Base-by-base conservation (phyloP, 352 stramenopile genomes). In the Poterioochromonas sp. region DNA sequence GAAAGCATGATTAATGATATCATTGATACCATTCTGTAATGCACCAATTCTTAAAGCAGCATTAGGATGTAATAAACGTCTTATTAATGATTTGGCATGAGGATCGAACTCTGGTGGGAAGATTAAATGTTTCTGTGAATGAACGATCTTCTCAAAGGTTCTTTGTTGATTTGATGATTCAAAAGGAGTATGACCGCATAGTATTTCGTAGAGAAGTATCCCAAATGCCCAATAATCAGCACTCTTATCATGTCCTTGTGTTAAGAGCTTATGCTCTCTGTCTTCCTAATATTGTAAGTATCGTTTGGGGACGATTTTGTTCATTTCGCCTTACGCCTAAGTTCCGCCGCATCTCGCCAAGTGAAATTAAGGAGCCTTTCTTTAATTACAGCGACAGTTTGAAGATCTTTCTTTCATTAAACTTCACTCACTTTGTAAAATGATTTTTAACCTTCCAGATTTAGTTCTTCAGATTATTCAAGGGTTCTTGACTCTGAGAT, bases 191-290 rank as follows among this genome's bases (percentile, higher is more conserved):
- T 87, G 81, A 20, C 89, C 88, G 2, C 90, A 86, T 34, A 90
- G 62, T 88, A 94, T 91, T 78, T 94, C 89, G 82, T 91, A 94
- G 76, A 94, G 91, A 40, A 94, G 82, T 11, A 93, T 82, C 22
- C 89, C 89, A 20, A 92, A 84, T 0, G 89, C 89, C 89, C 89
- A 94, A 81, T 92, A 93, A 83, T 94, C 89, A n/a, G 93, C 88
- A 34, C 87, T 88, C 68, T 87, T 88, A 80, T 88, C 90, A 84
- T 94, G 89, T 39, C 89, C 89, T 64, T 92, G 92, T 69, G 88
- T 87, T n/a, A n/a, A n/a, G n/a, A n/a, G 0, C n/a, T n/a, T n/a
- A n/a, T n/a, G n/a, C n/a, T n/a, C n/a, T n/a, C n/a, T n/a, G n/a
- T n/a, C 90, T 81, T 58, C 95, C 86, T 37, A n/a, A n/a, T n/a